phyloP scores from a whole-genome alignment of 2,329 filamentous ascomycete species.

The Waltergamsia citrina region DNA sequence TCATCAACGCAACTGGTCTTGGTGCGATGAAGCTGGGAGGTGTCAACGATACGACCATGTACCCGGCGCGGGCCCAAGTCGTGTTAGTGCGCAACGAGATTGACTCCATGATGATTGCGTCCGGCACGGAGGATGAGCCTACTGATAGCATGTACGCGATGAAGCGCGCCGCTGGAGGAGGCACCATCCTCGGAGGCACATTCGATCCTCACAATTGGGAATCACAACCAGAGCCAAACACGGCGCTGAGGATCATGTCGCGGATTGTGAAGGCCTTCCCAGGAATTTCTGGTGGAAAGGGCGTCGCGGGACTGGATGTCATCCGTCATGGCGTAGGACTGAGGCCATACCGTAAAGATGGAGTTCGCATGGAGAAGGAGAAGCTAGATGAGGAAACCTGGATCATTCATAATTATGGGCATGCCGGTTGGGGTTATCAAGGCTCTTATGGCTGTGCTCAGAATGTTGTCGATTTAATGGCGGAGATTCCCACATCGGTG shows the following conservation, averaged over 20 bases:
- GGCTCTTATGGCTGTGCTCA: conserved; percentile 63
- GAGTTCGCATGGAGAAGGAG: conserved; percentile 61
- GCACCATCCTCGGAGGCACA: conserved; percentile 78
- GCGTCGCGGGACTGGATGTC: conserved; percentile 63
- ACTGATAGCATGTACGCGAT: conserved; percentile 75
- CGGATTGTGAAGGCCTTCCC: conserved; percentile 59
- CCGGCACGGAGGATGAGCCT: conserved; percentile 65
- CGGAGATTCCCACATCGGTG: neutral
- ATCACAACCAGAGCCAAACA: conserved; percentile 63
- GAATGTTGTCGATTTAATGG: conserved; percentile 55
- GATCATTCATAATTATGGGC: conserved; percentile 74
- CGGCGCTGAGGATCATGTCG: conserved; percentile 75
- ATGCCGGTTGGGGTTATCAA: conserved; percentile 69
- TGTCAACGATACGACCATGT: conserved; percentile 63
- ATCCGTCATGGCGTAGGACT: conserved; percentile 80
- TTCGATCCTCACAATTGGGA: conserved; percentile 78
- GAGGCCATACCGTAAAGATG: conserved; percentile 63
- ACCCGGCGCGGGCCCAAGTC: conserved; percentile 73
- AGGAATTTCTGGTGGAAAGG: conserved; percentile 51
- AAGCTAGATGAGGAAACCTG: conserved; percentile 36
- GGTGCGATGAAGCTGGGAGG: conserved; percentile 68
- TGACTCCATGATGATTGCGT: conserved; percentile 58
- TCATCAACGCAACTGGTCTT: conserved; percentile 75
- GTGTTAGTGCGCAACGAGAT: conserved; percentile 76
- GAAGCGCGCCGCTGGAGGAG: conserved; percentile 70